Base-by-base conservation (phyloP, 768 basidiomycete species). In the Amanita rimosa region DNA sequence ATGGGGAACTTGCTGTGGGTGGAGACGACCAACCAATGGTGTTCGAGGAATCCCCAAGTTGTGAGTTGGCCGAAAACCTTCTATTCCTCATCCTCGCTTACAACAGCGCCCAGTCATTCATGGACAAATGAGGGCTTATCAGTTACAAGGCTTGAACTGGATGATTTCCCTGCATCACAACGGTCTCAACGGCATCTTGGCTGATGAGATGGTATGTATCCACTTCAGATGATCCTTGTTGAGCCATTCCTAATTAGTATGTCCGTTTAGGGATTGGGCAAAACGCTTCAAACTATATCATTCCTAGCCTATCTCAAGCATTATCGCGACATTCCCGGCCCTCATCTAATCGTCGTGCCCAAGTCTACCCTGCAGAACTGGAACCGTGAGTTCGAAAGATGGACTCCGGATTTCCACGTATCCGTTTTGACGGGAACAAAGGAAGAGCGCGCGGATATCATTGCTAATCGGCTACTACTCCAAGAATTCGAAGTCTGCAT, bases 281-380 rank as follows among this genome's bases (percentile, higher is more conserved):
- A 99, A 75, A 99, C 96, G 0, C 75, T 98, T 0, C 96, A 99
- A 69, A 97, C 95, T 0, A 95, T 99, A 57, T 85, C 95, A 1
- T 99, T 99, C 75, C 81, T 97, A 21, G 80, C 91, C 4, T 98
- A 96, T 62, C 83, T 98, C 54, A 92, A 87, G 60, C 85, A 92
- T 61, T 81, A 92, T 62, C 76, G 75, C 19, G 75, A 74, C 50
- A 82, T 76, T 48, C 53, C 65, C 14, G 94, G 96, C 2, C 93
- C 91, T 3, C 95, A 98, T 64, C 78, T 98, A 19, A 79, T 99
- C 58, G 89, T 98, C 51, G 96, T 98, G 4, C 96, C 96, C n/a
- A 98, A 98, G 66, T 94, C 92, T 1, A 99, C 95, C 0, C 72
- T 98, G 21, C 90, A 98, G 63, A 99, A 98, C 62, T 99, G 96